phyloP scores from a whole-genome alignment of 176 grass and related monocot species.

The Paspalum vaginatum region DNA sequence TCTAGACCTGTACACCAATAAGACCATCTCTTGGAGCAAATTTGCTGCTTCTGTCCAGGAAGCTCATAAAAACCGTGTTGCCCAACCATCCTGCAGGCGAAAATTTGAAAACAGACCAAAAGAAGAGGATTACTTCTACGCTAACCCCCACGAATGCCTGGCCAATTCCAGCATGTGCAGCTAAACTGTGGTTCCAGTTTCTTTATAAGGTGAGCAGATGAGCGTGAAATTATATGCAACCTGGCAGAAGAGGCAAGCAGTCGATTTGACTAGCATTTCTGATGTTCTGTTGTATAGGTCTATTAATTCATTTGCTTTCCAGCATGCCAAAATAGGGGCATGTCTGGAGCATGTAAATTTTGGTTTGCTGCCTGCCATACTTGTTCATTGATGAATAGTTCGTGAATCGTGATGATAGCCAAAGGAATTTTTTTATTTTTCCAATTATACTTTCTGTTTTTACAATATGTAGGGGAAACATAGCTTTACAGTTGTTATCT shows the following conservation, averaged over 20 bases:
- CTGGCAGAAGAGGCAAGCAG: neutral
- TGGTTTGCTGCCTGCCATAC: constrained; percentile 10
- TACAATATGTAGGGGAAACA: neutral
- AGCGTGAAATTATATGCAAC: constrained; percentile 7
- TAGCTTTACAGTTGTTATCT: neutral
- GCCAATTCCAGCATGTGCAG: constrained; percentile 59
- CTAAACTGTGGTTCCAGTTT: constrained; percentile 21
- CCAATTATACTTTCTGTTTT: neutral
- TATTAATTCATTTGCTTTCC: constrained; percentile 39
- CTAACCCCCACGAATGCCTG: constrained; percentile 88
- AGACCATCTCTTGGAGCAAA: constrained; percentile 73
- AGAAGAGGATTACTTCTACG: constrained; percentile 97
- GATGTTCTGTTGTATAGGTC: constrained; percentile 44
- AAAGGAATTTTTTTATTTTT: constrained; percentile 9
- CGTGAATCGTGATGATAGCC: neutral
- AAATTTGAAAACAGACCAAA: constrained; percentile 74
- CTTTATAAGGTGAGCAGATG: constrained; percentile 28
- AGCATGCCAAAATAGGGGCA: constrained; percentile 38
- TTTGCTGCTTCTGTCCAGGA: constrained; percentile 64
- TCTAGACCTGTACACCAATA: constrained; percentile 67
- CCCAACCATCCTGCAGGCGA: constrained; percentile 70
- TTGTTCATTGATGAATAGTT: constrained; percentile 15
- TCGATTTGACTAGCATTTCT: neutral
- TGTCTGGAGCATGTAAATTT: constrained; percentile 48
- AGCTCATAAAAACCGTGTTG: constrained; percentile 47